Evolutionary conservation across 108 stramenopile genomes (phyloP).

Genomic region (Nitzschia inconspicua): DNA sequence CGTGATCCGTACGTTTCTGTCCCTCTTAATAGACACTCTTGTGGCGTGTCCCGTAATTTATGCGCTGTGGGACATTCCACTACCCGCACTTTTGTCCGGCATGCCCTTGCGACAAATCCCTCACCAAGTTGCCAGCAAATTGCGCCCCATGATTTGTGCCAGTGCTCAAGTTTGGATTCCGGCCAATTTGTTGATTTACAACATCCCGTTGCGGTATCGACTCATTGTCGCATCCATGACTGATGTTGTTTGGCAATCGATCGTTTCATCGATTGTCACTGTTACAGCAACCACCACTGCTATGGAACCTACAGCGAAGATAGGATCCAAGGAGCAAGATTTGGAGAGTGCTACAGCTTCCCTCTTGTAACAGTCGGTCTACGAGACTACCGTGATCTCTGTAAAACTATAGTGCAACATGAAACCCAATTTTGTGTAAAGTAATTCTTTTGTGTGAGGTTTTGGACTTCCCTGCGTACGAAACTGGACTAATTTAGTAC

Average conservation of each 20-base stretch:
- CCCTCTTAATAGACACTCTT: slow-evolving; percentile 42
- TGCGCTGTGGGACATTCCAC: slow-evolving; percentile 52
- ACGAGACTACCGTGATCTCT: too few relatives aligned
- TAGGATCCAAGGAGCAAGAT: too few relatives aligned
- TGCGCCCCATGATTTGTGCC: slow-evolving; percentile 33
- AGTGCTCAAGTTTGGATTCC: slow-evolving; percentile 63
- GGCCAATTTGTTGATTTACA: slow-evolving; percentile 50
- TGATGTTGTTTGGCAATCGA: neutral
- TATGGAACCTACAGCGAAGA: too few relatives aligned
- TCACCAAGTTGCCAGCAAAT: slow-evolving; percentile 35
- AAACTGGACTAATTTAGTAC: too few relatives aligned
- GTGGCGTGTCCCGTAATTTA: slow-evolving; percentile 44
- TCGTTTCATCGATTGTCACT: slow-evolving; percentile 11
- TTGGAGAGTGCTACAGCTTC: too few relatives aligned
- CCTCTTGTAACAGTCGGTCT: too few relatives aligned
- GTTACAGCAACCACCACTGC: neutral
- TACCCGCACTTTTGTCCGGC: slow-evolving; percentile 39
- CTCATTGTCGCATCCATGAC: slow-evolving; percentile 16
- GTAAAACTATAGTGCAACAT: too few relatives aligned
- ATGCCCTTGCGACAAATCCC: slow-evolving; percentile 19
- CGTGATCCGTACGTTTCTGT: neutral
- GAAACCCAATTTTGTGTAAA: too few relatives aligned
- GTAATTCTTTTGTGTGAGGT: too few relatives aligned
- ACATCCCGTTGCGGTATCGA: slow-evolving; percentile 44
- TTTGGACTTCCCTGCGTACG: too few relatives aligned